Evolutionary conservation across 2,329 filamentous ascomycete species (phyloP).

Genomic region (Monilinia polystroma): DNA sequence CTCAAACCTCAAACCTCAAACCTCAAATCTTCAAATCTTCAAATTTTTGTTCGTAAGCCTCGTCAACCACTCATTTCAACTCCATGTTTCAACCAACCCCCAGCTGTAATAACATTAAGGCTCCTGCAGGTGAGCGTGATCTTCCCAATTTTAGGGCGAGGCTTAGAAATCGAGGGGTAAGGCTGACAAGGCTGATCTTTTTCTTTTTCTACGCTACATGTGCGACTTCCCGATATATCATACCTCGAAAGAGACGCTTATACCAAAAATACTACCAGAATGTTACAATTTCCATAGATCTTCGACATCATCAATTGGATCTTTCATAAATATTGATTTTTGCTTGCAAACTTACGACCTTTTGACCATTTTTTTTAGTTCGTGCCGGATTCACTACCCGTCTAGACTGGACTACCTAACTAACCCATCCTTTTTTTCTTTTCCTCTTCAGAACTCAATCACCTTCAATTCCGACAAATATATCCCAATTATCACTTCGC

Average conservation of each 20-base stretch:
- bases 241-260: neutral
- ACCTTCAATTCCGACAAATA: neutral
- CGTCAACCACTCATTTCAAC: neutral
- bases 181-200: neutral
- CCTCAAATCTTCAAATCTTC: neutral
- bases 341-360: constrained; percentile 9
- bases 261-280: neutral
- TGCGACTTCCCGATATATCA: neutral
- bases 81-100: neutral
- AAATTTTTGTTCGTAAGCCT: neutral
- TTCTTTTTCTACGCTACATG: neutral
- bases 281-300: neutral
- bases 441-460: neutral
- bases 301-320: neutral
- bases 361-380: neutral
- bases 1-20: neutral
- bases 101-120: neutral
- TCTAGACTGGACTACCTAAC: neutral
- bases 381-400: neutral
- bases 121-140: neutral
- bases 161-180: neutral
- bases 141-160: neutral
- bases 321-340: neutral
- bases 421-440: no score
- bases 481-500: neutral